A percentile compares a stretch with the other conserved stretches of the same genome.
These are phyloP conservation scores for Capsella bursapastoris DNA, from an alignment of 345 rosid species.

Conservation along the genomic window DNA sequence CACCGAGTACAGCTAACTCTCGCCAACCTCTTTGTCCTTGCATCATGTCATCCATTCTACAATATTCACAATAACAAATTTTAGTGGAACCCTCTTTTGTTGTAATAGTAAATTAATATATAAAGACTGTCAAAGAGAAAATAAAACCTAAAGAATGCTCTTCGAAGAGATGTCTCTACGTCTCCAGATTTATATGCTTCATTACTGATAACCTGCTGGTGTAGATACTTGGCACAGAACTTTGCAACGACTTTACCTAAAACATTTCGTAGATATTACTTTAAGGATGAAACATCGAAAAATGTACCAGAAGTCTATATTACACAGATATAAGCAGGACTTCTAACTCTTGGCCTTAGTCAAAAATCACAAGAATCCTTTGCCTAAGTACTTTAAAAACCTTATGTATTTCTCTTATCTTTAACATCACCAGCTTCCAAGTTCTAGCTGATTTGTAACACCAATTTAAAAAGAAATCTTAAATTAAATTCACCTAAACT, in stretches of 20 bases:
- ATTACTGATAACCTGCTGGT: slow-evolving; percentile 67
- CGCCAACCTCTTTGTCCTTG: slow-evolving; percentile 93
- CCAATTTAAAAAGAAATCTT: not conserved
- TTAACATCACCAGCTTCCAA: not conserved
- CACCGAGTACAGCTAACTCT: slow-evolving; percentile 80
- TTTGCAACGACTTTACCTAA: slow-evolving; percentile 85
- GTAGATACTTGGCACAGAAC: slow-evolving; percentile 87
- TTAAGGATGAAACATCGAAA: not conserved
- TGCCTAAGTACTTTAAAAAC: not conserved
- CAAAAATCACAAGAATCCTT: slow-evolving; percentile 7
- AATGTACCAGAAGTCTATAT: not conserved
- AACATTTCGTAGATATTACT: slow-evolving; percentile 9
- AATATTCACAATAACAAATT: not conserved
- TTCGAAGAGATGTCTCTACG: slow-evolving; percentile 66
- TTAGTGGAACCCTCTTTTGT: not conserved
- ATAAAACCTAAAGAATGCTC: slow-evolving; percentile 70
- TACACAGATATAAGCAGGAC: not conserved
- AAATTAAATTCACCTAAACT: not conserved
- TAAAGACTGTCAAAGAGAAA: slow-evolving; percentile 12
- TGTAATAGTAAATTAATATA: not conserved
- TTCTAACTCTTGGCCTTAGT: not conserved
- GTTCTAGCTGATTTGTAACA: not conserved
- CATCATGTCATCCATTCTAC: slow-evolving; percentile 96
- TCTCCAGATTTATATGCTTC: slow-evolving; percentile 76
- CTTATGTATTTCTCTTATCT: not conserved